phyloP scores from a whole-genome alignment of 495 filamentous ascomycete genomes.

The Chaetomium cochliodes region DNA sequence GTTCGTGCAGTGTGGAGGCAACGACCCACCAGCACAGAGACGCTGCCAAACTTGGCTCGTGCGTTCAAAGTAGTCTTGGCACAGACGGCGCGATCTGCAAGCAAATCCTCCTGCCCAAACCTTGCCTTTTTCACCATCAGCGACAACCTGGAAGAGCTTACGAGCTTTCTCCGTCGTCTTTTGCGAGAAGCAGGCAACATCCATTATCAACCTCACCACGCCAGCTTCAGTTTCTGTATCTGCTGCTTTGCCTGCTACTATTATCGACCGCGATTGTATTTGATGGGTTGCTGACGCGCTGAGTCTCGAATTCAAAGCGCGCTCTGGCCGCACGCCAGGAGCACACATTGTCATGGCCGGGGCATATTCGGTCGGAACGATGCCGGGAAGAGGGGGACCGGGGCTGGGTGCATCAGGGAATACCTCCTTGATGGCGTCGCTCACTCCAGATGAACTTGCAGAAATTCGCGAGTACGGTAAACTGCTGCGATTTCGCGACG shows the following conservation, averaged over 20 bases:
- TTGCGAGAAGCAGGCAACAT: not conserved
- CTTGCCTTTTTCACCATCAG: not conserved
- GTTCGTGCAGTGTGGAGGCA: not conserved
- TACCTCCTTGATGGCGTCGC: constrained; percentile 24
- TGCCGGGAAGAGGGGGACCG: constrained; percentile 18
- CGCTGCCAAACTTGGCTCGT: not conserved
- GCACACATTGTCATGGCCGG: constrained; percentile 25
- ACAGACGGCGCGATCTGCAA: not conserved
- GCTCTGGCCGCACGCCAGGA: not conserved
- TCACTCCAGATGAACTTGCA: constrained; percentile 25
- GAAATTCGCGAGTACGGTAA: constrained; percentile 37
- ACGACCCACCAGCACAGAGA: not conserved
- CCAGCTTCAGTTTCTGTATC: not conserved
- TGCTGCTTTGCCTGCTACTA: not conserved
- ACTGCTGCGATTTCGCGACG: constrained; percentile 42
- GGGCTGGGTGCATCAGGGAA: constrained; percentile 11
- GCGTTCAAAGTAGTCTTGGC: not conserved
- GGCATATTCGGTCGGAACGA: constrained; percentile 17
- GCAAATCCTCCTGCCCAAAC: not conserved
- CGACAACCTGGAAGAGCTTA: not conserved
- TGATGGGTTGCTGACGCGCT: constrained; percentile 19
- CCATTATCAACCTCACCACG: not conserved
- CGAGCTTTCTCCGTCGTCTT: not conserved
- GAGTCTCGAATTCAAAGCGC: constrained; percentile 8
- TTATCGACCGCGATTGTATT: constrained; percentile 1